These are phyloP conservation scores for Kazachstania taianensis DNA, from an alignment of 805 yeast species.

Conservation along the genomic window DNA sequence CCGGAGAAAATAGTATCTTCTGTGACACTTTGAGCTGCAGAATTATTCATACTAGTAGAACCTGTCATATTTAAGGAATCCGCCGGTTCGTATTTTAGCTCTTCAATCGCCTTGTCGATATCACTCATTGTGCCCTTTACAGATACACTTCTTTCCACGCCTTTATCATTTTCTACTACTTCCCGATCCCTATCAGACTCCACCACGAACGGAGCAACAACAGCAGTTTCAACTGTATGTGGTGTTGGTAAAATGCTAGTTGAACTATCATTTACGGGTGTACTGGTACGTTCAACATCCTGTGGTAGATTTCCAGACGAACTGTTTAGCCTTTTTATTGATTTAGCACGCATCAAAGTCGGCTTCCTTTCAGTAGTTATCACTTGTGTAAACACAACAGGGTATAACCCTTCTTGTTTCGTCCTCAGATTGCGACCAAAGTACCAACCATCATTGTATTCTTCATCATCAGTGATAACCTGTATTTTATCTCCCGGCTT, in stretches of 20 bases:
- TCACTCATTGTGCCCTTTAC: constrained; percentile 53
- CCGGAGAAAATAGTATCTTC: constrained; percentile 14
- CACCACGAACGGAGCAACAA: constrained; percentile 2
- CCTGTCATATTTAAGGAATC: background rate
- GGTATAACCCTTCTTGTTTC: constrained; percentile 76
- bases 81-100: constrained; percentile 35
- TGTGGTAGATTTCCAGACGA: constrained; percentile 12
- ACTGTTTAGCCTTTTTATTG: constrained; percentile 37
- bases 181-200: constrained; percentile 2
- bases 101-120: constrained; percentile 63
- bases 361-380: constrained; percentile 33
- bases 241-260: constrained; percentile 15
- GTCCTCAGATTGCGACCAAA: constrained; percentile 73
- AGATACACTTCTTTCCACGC: constrained; percentile 27
- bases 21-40: constrained; percentile 8
- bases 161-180: background rate
- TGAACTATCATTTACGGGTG: background rate
- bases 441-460: constrained; percentile 95
- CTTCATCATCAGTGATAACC: constrained; percentile 85
- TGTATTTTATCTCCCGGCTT: constrained; percentile 78
- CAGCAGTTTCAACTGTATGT: constrained; percentile 20
- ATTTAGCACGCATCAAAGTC: constrained; percentile 45
- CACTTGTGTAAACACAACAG: constrained; percentile 73
- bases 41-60: background rate
- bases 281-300: background rate